Base-by-base conservation (phyloP, 192 early-diverging fungal species). In the Coemansia erecta region DNA sequence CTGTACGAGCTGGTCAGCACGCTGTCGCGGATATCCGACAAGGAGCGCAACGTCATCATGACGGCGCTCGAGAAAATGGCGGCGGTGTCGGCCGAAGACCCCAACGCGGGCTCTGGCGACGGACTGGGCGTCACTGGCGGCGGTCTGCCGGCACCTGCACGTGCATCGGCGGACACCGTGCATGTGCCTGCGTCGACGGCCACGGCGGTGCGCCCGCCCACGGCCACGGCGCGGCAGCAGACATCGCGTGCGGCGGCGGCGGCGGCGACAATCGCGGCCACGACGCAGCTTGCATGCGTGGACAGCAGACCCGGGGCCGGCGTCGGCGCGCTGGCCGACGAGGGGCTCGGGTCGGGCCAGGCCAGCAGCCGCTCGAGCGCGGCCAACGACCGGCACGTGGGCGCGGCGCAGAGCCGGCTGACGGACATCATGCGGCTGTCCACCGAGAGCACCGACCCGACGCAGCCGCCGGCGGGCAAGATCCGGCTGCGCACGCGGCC, bases 401-500 rank as follows among this genome's bases (percentile, higher is more conserved):
- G 2, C 2, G 26, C 26, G 26, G 26, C 26, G 26, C 26, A 26
- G 26, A 26, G 26, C 26, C 26, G 26, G 1, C 49, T 8, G 21
- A 35, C 22, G 24, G 46, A 48, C 46, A 42, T 7, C 37, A 23
- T 17, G 37, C 18, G 17, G 53, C 21, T 8, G 37, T 42, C 53
- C 3, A 19, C 39, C 3, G 53, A 55, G 2, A 55, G 40, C 31
- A 26, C 11, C 13, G 50, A 48, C 46, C 21, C n/a, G 17, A 8
- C 31, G 31, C 47, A 17, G 59, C 57, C n/a, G 40, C 39, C 52
- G 23, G 54, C 48, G 17, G 52, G 61, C 53, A 77, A 63, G 58
- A 70, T 77, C 42, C 64, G 64, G 9, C 69, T 77, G 21, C 74
- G 74, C 54, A 77, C 74, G 18, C 64, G 74, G 22, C 74, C 74